A percentile compares a stretch with the other conserved stretches of the same genome.
Conservation (phyloP, 352 stramenopile genomes). For the Globisporangium nunn region DNA sequence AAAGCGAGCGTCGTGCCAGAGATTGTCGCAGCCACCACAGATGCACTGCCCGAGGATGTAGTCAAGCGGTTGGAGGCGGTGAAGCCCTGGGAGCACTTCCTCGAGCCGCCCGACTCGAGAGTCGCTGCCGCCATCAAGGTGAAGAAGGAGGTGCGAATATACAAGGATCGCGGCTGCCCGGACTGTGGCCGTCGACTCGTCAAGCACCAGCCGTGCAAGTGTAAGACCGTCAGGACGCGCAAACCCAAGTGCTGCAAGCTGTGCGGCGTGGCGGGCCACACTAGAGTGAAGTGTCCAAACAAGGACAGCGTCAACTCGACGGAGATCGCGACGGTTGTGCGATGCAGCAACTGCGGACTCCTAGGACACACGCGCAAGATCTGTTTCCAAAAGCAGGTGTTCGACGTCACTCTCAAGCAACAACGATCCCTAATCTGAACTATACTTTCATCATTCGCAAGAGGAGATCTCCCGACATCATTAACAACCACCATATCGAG, state of each 20-base stretch:
- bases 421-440: not conserved
- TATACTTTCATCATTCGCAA: not conserved
- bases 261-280: constrained; percentile 3
- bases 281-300: not conserved
- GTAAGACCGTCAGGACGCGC: not conserved
- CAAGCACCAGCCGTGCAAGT: not conserved
- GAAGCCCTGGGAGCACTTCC: constrained; percentile 1
- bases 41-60: not conserved
- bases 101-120: not conserved
- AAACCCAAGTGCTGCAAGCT: constrained; percentile 1
- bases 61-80: not conserved
- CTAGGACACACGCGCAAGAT: constrained; percentile 4
- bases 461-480: not conserved
- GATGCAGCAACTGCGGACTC: constrained; percentile 7
- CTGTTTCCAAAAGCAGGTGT: not conserved
- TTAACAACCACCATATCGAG: not conserved
- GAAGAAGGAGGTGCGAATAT: not conserved
- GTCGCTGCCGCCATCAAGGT: not conserved
- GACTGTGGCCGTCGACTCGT: not conserved
- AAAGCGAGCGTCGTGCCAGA: not conserved
- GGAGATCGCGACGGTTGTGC: not conserved
- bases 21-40: not conserved
- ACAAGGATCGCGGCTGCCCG: not conserved
- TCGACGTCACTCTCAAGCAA: not conserved
- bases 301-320: not conserved